Conservation (phyloP, 1,139 yeast genomes). For the Yamadazyma pseudoaaseri region DNA sequence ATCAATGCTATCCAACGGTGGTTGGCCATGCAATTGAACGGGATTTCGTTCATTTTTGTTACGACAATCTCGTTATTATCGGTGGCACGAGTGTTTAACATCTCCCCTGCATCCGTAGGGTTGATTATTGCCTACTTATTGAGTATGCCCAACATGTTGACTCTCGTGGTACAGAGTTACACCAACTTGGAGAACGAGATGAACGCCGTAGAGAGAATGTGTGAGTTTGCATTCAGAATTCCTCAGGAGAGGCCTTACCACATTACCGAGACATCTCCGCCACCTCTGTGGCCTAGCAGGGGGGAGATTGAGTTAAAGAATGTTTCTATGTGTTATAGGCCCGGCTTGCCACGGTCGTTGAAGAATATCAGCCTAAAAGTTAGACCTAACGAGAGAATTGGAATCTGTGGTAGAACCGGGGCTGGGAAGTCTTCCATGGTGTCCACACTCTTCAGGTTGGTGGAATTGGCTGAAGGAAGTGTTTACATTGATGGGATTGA, state of each 20-base stretch:
- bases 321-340: conserved; percentile 69
- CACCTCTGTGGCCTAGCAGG: conserved; percentile 43
- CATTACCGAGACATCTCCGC: conserved; percentile 56
- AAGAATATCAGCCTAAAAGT: conserved; percentile 50
- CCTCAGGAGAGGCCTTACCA: conserved; percentile 44
- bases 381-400: conserved; percentile 60
- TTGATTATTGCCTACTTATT: conserved; percentile 62
- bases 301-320: conserved; percentile 57
- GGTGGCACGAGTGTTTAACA: conserved; percentile 61
- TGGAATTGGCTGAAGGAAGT: conserved; percentile 52
- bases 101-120: conserved; percentile 70
- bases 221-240: conserved; percentile 58
- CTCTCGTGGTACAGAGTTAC: conserved; percentile 50
- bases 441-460: conserved; percentile 61
- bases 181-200: conserved; percentile 81
- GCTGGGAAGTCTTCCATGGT: conserved; percentile 76
- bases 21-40: conserved; percentile 70
- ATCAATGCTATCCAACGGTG: conserved; percentile 76
- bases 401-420: conserved; percentile 80
- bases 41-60: conserved; percentile 49
- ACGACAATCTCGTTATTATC: conserved; percentile 58
- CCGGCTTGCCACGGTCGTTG: conserved; percentile 72
- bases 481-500: conserved; percentile 62
- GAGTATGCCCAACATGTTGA: conserved; percentile 50
- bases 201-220: conserved; percentile 81